Evolutionary conservation across 108 stramenopile species (phyloP).

Genomic region (Skeletonema costatum): DNA sequence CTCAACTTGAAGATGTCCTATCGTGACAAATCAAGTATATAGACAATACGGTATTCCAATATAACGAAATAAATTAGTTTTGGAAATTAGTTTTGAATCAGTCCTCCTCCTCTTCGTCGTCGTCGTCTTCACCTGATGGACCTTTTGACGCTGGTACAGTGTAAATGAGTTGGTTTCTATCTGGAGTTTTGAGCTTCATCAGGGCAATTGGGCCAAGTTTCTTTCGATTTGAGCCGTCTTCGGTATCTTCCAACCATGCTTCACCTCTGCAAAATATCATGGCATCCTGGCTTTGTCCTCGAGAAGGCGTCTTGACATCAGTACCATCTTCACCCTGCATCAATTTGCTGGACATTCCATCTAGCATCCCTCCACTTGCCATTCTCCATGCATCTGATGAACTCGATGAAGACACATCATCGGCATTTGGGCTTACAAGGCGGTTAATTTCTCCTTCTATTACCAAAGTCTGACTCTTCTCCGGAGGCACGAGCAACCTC

Average conservation of each 20-base stretch:
- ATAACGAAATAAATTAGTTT: neutral
- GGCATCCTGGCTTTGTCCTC: slow-evolving; percentile 17
- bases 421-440: slow-evolving; percentile 17
- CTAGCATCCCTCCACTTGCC: slow-evolving; percentile 23
- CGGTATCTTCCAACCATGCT: slow-evolving; percentile 69
- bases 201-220: slow-evolving; percentile 72
- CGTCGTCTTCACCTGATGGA: neutral
- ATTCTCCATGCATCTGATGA: slow-evolving; percentile 31
- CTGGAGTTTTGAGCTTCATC: slow-evolving; percentile 55
- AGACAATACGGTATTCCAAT: neutral
- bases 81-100: neutral
- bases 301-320: neutral
- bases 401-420: slow-evolving; percentile 17
- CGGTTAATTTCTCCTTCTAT: slow-evolving; percentile 73
- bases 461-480: slow-evolving; percentile 71
- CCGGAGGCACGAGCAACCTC: slow-evolving; percentile 78
- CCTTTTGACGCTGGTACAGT: slow-evolving; percentile 32
- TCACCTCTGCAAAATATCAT: slow-evolving; percentile 50
- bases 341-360: slow-evolving; percentile 33
- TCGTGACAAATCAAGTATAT: neutral
- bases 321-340: slow-evolving; percentile 12
- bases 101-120: neutral
- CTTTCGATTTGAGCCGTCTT: slow-evolving; percentile 57
- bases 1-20: slow-evolving; percentile 41
- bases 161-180: slow-evolving; percentile 44